Evolutionary conservation across 2,329 filamentous ascomycete genomes (phyloP).

Genomic region (Neofusicoccum cordaticola): DNA sequence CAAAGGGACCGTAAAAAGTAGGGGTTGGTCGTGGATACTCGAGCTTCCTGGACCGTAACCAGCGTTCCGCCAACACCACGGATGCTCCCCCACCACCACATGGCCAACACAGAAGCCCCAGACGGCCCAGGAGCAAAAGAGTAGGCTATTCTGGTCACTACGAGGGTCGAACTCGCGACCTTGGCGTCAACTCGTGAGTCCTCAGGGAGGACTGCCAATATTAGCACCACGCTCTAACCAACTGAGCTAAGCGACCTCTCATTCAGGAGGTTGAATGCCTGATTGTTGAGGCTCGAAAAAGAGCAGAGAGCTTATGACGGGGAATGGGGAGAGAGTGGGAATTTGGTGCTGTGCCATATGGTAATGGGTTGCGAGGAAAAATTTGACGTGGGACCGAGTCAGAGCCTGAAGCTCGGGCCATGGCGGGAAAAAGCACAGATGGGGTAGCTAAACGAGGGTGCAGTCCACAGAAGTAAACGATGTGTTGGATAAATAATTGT

Average conservation of each 20-base stretch:
- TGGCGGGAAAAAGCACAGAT: not conserved
- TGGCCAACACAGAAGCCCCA: too few relatives aligned
- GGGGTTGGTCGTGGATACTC: too few relatives aligned
- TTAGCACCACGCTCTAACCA: conserved; percentile 23
- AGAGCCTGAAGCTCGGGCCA: not conserved
- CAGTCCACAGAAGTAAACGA: not conserved
- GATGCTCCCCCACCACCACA: too few relatives aligned
- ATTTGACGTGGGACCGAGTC: not conserved
- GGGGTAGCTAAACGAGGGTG: not conserved
- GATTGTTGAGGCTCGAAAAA: not conserved
- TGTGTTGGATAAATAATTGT: not conserved
- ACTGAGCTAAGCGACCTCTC: conserved; percentile 20
- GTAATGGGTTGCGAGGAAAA: not conserved
- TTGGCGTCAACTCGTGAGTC: conserved; percentile 19
- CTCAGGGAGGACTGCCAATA: conserved; percentile 1
- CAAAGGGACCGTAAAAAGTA: too few relatives aligned
- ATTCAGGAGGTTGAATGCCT: not conserved
- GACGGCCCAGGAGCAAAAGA: conserved; percentile 11
- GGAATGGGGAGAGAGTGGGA: not conserved
- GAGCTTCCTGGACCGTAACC: too few relatives aligned
- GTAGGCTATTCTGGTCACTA: conserved; percentile 17
- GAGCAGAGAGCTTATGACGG: not conserved
- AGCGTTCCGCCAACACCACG: too few relatives aligned
- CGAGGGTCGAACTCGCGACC: conserved; percentile 22
- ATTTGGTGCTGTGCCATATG: not conserved